phyloP scores from a whole-genome alignment of 2,329 filamentous ascomycete genomes.

The Colletotrichum echinochloae region DNA sequence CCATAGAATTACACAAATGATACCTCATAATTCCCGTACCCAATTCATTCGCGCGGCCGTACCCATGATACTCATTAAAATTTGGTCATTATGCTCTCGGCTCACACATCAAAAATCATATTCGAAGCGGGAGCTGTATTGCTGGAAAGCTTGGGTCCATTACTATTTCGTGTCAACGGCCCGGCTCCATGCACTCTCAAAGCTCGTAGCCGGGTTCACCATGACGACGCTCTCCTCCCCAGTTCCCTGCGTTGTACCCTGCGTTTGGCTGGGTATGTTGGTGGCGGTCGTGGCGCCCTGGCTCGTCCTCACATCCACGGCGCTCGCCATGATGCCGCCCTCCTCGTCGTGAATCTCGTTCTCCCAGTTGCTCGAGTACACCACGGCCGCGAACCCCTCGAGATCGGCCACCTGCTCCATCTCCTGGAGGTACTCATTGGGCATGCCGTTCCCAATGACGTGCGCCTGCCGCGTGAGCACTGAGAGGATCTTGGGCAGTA shows the following conservation, averaged over 20 bases:
- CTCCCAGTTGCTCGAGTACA: slow-evolving; percentile 88
- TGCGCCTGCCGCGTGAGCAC: slow-evolving; percentile 93
- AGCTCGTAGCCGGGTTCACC: slow-evolving; percentile 62
- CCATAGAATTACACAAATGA: slow-evolving; percentile 39
- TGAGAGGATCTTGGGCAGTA: slow-evolving; percentile 88
- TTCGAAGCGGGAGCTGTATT: not conserved
- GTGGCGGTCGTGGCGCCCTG: slow-evolving; percentile 42
- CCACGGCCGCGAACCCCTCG: slow-evolving; percentile 86
- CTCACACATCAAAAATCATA: not conserved
- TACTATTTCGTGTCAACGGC: slow-evolving; percentile 59
- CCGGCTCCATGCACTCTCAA: slow-evolving; percentile 79
- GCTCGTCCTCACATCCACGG: slow-evolving; percentile 48
- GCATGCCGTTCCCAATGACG: slow-evolving; percentile 82
- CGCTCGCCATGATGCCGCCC: slow-evolving; percentile 52
- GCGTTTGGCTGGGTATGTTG: slow-evolving; percentile 39
- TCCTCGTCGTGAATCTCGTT: slow-evolving; percentile 68
- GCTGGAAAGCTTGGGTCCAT: not conserved
- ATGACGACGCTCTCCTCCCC: slow-evolving; percentile 66
- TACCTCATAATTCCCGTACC: slow-evolving; percentile 27
- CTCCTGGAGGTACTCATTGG: slow-evolving; percentile 76
- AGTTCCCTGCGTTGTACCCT: slow-evolving; percentile 44
- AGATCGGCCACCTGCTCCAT: slow-evolving; percentile 83
- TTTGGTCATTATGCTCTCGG: slow-evolving; percentile 1
- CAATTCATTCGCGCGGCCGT: not conserved
- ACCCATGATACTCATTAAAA: slow-evolving; percentile 30